These are phyloP conservation scores for Ascodesmis nigricans DNA, from an alignment of 495 filamentous ascomycete genomes.

Conservation along the genomic window DNA sequence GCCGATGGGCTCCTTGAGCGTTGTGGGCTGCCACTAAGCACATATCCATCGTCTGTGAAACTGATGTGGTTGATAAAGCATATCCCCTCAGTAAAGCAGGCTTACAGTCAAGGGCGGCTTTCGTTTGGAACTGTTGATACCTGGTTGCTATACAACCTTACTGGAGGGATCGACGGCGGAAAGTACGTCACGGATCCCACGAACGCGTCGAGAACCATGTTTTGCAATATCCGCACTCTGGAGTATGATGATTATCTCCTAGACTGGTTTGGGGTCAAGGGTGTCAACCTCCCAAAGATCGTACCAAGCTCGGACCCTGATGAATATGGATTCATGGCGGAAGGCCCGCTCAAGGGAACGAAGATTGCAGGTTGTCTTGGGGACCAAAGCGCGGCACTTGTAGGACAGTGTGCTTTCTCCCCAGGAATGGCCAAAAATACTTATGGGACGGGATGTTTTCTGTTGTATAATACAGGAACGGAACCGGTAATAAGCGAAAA, in stretches of 20 bases:
- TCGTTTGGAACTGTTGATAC: constrained; percentile 87
- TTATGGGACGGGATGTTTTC: constrained; percentile 88
- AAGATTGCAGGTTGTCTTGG: constrained; percentile 72
- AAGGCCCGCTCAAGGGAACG: constrained; percentile 48
- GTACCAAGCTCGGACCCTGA: constrained; percentile 62
- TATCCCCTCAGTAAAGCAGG: constrained; percentile 44
- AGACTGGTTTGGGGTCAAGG: constrained; percentile 53
- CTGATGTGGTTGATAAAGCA: constrained; percentile 68
- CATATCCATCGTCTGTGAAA: constrained; percentile 82
- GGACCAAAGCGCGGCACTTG: constrained; percentile 79
- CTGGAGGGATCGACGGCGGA: constrained; percentile 47
- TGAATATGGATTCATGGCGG: constrained; percentile 46
- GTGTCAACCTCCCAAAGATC: constrained; percentile 63
- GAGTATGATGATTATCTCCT: constrained; percentile 68
- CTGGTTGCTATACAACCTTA: constrained; percentile 80
- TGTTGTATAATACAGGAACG: constrained; percentile 80
- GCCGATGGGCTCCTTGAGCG: constrained; percentile 50
- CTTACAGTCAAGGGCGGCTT: constrained; percentile 58
- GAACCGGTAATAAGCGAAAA: constrained; percentile 81
- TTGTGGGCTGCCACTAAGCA: constrained; percentile 76
- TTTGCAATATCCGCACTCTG: constrained; percentile 74
- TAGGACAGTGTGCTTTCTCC: constrained; percentile 76
- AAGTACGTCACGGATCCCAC: constrained; percentile 72
- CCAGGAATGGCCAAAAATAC: constrained; percentile 87
- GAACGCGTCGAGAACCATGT: constrained; percentile 90